Evolutionary conservation across 139 green algal species (phyloP).

Genomic region (Spirogloea muscicola): DNA sequence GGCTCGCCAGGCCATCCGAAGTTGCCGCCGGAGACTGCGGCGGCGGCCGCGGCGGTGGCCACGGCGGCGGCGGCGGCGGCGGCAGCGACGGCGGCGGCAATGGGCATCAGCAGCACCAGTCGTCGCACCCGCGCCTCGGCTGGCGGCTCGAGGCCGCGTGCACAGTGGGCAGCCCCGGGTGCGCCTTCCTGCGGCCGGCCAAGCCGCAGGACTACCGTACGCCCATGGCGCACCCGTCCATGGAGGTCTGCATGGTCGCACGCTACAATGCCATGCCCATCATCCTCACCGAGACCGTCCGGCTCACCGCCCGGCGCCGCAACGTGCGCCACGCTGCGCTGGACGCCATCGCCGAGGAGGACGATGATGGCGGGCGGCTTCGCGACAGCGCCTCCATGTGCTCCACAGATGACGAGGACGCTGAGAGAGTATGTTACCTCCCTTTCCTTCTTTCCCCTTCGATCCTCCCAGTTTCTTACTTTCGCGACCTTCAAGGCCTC

Average conservation of each 20-base stretch:
- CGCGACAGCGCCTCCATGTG: no score
- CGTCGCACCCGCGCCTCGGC: background rate
- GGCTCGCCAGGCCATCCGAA: background rate
- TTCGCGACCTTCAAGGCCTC: no score
- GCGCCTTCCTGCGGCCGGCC: constrained; percentile 18
- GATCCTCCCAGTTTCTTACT: no score
- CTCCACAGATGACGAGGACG: no score
- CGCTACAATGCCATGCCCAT: constrained; percentile 15
- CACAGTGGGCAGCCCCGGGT: background rate
- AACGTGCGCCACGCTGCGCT: constrained; percentile 12
- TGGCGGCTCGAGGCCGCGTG: constrained; percentile 27
- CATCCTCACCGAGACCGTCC: constrained; percentile 23
- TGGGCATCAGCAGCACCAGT: background rate
- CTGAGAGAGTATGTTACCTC: no score
- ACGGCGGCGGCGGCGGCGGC: background rate
- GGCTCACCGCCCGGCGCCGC: constrained; percentile 2
- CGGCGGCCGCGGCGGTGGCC: background rate
- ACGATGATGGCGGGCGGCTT: constrained; percentile 22
- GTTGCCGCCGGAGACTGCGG: background rate
- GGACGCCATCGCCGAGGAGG: constrained; percentile 30
- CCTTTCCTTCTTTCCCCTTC: no score
- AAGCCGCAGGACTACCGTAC: constrained; percentile 13
- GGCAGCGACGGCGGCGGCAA: background rate
- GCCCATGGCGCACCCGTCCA: constrained; percentile 17
- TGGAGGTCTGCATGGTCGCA: constrained; percentile 41